phyloP scores from a whole-genome alignment of 1,284 basidiomycete genomes.

The Leccinum subrobustum region DNA sequence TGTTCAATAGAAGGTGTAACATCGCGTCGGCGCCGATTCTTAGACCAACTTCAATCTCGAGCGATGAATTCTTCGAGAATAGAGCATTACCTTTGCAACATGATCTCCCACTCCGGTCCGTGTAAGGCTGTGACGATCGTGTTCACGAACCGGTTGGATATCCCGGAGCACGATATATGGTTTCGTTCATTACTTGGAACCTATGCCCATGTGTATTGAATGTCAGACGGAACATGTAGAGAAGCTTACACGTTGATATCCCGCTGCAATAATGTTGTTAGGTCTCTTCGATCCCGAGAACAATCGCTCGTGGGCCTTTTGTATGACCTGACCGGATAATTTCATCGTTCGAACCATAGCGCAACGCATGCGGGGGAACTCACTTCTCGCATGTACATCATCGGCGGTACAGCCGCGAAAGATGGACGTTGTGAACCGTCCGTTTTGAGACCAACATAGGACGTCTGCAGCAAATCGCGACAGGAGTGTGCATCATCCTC shows the following conservation, averaged over 20 bases:
- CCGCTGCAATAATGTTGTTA: constrained; percentile 61
- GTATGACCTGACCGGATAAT: constrained; percentile 47
- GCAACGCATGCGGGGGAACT: constrained; percentile 12
- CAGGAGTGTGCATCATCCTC: constrained; percentile 40
- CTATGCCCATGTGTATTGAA: constrained; percentile 9
- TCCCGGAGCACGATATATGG: constrained; percentile 33
- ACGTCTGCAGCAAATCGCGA: constrained; percentile 40
- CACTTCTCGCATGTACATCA: constrained; percentile 58
- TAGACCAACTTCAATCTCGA: constrained; percentile 2
- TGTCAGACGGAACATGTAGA: not conserved
- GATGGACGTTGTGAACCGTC: constrained; percentile 12
- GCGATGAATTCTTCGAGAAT: not conserved
- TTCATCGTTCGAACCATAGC: not conserved
- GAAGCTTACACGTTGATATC: constrained; percentile 56
- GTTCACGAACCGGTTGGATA: constrained; percentile 69
- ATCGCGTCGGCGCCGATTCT: constrained; percentile 75
- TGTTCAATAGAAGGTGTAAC: constrained; percentile 70
- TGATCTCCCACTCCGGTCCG: constrained; percentile 61
- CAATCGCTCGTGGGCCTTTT: constrained; percentile 54
- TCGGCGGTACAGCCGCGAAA: constrained; percentile 38
- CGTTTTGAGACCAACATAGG: constrained; percentile 43
- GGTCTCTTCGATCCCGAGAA: constrained; percentile 42
- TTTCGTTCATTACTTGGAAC: constrained; percentile 10
- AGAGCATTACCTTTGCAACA: constrained; percentile 56
- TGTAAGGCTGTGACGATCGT: constrained; percentile 70